Evolutionary conservation across 345 rosid species (phyloP).

Genomic region (Balakata baccata): DNA sequence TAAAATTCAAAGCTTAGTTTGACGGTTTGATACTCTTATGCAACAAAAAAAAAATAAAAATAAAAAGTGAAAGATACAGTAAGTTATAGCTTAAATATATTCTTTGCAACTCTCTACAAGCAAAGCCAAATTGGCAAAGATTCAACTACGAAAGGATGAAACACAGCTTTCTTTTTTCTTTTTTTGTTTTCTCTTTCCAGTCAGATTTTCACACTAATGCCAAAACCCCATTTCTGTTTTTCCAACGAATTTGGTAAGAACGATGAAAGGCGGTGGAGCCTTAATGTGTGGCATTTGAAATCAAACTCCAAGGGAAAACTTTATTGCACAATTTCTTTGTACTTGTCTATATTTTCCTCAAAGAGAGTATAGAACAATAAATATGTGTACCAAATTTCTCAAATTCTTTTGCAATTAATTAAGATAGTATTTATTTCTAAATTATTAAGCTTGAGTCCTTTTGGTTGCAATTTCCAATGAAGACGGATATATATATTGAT

Average conservation of each 20-base stretch:
- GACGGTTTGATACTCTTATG: conserved; percentile 5
- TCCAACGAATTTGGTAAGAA: not conserved
- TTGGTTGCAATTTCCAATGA: conserved; percentile 1
- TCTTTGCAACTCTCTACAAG: conserved; percentile 53
- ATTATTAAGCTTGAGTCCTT: not conserved
- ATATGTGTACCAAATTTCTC: not conserved
- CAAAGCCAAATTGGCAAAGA: conserved; percentile 39
- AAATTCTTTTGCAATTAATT: not conserved
- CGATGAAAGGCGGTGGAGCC: too few relatives aligned
- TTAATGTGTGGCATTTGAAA: not conserved
- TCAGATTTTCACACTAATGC: conserved; percentile 31
- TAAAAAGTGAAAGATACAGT: conserved; percentile 33
- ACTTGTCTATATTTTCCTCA: not conserved
- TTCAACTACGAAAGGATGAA: conserved; percentile 31
- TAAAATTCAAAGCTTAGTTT: conserved; percentile 30
- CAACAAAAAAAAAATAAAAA: conserved; percentile 20
- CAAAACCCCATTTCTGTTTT: conserved; percentile 6
- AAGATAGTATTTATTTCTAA: not conserved
- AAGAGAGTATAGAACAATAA: not conserved
- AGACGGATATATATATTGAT: not conserved
- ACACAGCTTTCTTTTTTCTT: conserved; percentile 20
- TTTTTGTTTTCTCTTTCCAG: conserved; percentile 18
- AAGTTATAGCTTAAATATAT: conserved; percentile 14
- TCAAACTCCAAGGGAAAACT: conserved; percentile 11
- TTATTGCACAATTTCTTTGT: not conserved